Evolutionary conservation across 2,329 filamentous ascomycete species (phyloP), one percentile per base, ranked within the genome.

Genomic region (Penicillium sclerotigenum): DNA sequence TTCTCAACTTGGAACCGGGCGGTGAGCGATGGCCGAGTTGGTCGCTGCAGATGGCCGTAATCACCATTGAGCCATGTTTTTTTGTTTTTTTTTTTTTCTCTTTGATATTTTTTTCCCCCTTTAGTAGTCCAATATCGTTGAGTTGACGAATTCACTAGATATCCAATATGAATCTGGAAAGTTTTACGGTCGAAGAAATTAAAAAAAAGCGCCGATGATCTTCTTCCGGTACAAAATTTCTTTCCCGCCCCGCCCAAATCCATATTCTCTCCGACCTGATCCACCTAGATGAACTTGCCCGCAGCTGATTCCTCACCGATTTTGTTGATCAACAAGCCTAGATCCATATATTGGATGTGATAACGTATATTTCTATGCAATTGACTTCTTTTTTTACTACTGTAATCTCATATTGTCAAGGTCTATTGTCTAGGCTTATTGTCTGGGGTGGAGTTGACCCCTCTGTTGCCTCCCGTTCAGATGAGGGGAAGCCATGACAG

Each of bases 221-320:
- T 45, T 24, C 49, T 63, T 63, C 52, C 61, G 54, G 62, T 59
- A 58, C 59, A 64, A 66, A 66, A 61, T 66, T 65, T 65, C 60
- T 63, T 59, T 64, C 54, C 58, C 63, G 64, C 64, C 64, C 64
- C 64, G 64, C 64, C 41, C 41, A 22, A 51, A 51, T 59, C 59
- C 54, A 58, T 52, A 54, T 54, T 54, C 52, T 55, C 55, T 64
- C 56, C 57, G 57, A 53, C 48, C 36, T 43, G 60, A 60, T 65
- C 63, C 63, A 66, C 64, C 57, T 24, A 40, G 40, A 41, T 31
- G 28, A 20, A 51, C 37, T 61, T 61, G 22, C 40, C 37, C 20
- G 37, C 37, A 40, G 20, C 5, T 40, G 61, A 59, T 62, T 60
- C 60, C 53, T 61, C 58, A 64, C 61, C 59, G 63, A 58, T 57